Conservation (phyloP, 2,329 filamentous ascomycete genomes). For the Fusarium staphyleae region DNA sequence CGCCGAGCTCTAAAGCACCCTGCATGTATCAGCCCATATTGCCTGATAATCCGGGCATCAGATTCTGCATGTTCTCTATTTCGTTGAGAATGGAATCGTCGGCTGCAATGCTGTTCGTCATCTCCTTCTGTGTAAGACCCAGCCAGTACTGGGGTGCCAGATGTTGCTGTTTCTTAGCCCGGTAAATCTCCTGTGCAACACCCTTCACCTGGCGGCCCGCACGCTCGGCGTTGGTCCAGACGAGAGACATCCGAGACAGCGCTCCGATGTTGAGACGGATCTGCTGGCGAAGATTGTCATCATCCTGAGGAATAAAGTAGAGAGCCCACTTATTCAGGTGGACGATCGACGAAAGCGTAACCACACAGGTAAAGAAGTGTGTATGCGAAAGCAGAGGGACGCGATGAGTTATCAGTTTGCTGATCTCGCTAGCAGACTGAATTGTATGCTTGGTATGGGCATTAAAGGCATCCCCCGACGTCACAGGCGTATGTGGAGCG, state of each 20-base stretch:
- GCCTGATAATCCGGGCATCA: conserved; percentile 22
- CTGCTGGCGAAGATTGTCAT: conserved; percentile 74
- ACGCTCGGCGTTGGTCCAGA: conserved; percentile 75
- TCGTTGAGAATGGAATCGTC: conserved; percentile 67
- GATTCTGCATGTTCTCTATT: conserved; percentile 54
- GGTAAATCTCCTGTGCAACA: conserved; percentile 79
- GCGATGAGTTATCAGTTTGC: conserved; percentile 76
- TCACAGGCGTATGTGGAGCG: conserved; percentile 63
- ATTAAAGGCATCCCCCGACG: conserved; percentile 61
- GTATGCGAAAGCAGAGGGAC: conserved; percentile 76
- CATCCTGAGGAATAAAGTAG: conserved; percentile 65
- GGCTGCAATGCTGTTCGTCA: conserved; percentile 61
- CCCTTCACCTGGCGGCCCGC: conserved; percentile 77
- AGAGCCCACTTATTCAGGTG: conserved; percentile 81
- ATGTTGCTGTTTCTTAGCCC: conserved; percentile 63
- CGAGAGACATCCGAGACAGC: conserved; percentile 70
- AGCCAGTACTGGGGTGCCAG: conserved; percentile 62
- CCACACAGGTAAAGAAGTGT: conserved; percentile 83
- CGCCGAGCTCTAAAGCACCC: no score
- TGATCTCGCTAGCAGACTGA: conserved; percentile 78
- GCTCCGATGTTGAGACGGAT: conserved; percentile 82
- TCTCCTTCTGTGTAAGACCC: conserved; percentile 61
- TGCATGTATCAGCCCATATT: conserved; percentile 23
- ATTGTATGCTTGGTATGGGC: conserved; percentile 82
- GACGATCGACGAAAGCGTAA: conserved; percentile 80